Base-by-base conservation (phyloP, 2,329 filamentous ascomycete species). In the Diaporthe destruens region DNA sequence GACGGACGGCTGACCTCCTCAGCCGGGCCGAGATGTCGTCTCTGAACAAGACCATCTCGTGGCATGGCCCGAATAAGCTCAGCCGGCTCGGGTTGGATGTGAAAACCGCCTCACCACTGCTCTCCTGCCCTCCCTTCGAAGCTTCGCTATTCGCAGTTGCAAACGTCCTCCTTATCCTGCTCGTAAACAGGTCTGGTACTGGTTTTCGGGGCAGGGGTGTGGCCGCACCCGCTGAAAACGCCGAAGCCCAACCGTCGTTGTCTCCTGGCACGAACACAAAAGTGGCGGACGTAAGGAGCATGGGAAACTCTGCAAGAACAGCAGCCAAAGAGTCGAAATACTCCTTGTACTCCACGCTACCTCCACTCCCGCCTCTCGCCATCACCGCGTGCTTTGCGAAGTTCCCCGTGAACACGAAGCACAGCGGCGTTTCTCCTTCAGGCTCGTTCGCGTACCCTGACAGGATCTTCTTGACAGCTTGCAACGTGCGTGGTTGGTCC, bases 301-400 rank as follows among this genome's bases (percentile, higher is more conserved):
- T 87, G 3, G 94, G 94, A 79, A 94, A 98, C 76, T 98, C 95
- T 9, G 93, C 87, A 7, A 99, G 87, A 1, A 94, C 88, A 2
- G 92, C 91, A 3, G 96, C 96, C 16, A 99, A 88, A 11, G 91
- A 90, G 82, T 99, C 95, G 81, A 98, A 98, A 80, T 93, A 92
- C 82, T 98, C 96, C 84, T 98, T 98, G 85, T 98, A 98, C 83
- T 97, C 95, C 77, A 98, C 95, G 81, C 94, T 96, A 49, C 94
- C 94, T 29, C 92, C 91, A 55, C 89, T 92, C 49, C 90, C 92
- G 34, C 91, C 90, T 69, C 89, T 86, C 8, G 90, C 88, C 84
- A 92, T 90, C 75, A 92, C 87, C 39, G 90, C 89, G 69, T 91
- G 85, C 70, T 87, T 85, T 23, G 89, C 88, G 77, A 99, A 98